Conservation (phyloP, 2,329 filamentous ascomycete species). For the Trichoderma koningii region DNA sequence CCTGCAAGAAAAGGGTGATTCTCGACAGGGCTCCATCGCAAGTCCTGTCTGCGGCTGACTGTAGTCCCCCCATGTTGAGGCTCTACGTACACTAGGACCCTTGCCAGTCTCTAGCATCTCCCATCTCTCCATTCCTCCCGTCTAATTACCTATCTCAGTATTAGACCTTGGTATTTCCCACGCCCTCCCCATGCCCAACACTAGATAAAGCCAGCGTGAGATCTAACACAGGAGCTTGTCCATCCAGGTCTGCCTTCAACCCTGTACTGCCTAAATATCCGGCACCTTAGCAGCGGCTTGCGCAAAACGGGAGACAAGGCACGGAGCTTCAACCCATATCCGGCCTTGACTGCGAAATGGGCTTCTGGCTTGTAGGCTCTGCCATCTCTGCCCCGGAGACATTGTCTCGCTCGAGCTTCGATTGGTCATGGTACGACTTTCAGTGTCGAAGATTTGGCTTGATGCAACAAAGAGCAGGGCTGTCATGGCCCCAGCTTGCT, state of each 20-base stretch:
- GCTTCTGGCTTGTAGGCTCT: not conserved
- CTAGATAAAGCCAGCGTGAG: not conserved
- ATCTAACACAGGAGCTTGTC: no score
- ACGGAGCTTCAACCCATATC: slow-evolving; percentile 13
- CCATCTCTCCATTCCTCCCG: no score
- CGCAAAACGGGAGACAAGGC: not conserved
- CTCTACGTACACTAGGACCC: no score
- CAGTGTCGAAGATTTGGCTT: not conserved
- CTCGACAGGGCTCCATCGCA: no score
- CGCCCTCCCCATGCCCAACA: not conserved
- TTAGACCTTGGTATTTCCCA: no score
- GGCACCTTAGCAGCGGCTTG: not conserved
- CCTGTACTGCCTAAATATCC: not conserved
- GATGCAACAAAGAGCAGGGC: not conserved
- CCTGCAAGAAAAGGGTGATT: no score
- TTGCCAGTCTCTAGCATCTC: no score
- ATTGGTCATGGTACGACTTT: slow-evolving; percentile 8
- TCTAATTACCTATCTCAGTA: no score
- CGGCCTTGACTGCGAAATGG: slow-evolving; percentile 6
- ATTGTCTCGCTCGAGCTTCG: not conserved
- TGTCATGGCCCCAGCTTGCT: not conserved
- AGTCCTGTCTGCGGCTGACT: no score
- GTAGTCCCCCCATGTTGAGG: no score
- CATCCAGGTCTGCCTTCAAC: not conserved
- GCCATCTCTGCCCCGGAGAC: not conserved